Evolutionary conservation across 23 red algal species (phyloP).

Genomic region (Gracilariopsis chorda): DNA sequence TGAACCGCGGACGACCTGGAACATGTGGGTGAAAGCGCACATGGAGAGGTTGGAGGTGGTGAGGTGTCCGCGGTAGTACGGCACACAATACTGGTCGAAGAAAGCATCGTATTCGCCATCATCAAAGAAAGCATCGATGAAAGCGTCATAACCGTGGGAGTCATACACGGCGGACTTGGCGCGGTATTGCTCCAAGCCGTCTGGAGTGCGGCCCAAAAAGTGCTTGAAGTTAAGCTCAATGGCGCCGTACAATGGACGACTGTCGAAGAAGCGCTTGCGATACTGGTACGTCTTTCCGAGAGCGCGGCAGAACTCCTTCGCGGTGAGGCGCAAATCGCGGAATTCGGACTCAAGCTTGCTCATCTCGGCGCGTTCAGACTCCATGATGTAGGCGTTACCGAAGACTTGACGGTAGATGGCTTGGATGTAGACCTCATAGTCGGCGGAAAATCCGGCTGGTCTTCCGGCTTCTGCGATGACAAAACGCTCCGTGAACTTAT

Average conservation of each 20-base stretch:
- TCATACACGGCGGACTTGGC: slow-evolving; percentile 85
- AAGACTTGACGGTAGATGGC: slow-evolving; percentile 79
- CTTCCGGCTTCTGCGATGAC: slow-evolving; percentile 29
- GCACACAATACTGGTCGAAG: slow-evolving; percentile 77
- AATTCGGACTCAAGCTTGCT: slow-evolving; percentile 83
- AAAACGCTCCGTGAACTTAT: slow-evolving; percentile 73
- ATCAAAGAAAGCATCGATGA: slow-evolving; percentile 93
- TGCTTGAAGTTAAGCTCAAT: slow-evolving; percentile 94
- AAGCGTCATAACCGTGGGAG: slow-evolving; percentile 74
- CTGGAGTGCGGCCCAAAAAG: slow-evolving; percentile 85
- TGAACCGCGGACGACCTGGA: slow-evolving; percentile 73
- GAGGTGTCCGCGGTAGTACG: slow-evolving; percentile 77
- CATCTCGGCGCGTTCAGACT: slow-evolving; percentile 84
- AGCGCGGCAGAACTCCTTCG: slow-evolving; percentile 85
- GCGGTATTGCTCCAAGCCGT: slow-evolving; percentile 80
- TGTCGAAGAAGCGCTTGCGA: slow-evolving; percentile 78
- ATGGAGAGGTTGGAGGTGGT: slow-evolving; percentile 80
- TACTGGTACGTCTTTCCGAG: slow-evolving; percentile 89
- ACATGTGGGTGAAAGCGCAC: slow-evolving; percentile 91
- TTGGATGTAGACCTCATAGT: slow-evolving; percentile 82
- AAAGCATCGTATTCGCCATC: slow-evolving; percentile 80
- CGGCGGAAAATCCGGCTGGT: slow-evolving; percentile 61
- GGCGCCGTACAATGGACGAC: slow-evolving; percentile 85
- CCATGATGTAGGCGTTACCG: slow-evolving; percentile 94
- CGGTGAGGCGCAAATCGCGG: slow-evolving; percentile 63